A percentile compares a stretch with the other conserved stretches of the same genome.
Evolutionary conservation across 2,329 filamentous ascomycete genomes (phyloP).

Genomic region (Aspergillus sp.): DNA sequence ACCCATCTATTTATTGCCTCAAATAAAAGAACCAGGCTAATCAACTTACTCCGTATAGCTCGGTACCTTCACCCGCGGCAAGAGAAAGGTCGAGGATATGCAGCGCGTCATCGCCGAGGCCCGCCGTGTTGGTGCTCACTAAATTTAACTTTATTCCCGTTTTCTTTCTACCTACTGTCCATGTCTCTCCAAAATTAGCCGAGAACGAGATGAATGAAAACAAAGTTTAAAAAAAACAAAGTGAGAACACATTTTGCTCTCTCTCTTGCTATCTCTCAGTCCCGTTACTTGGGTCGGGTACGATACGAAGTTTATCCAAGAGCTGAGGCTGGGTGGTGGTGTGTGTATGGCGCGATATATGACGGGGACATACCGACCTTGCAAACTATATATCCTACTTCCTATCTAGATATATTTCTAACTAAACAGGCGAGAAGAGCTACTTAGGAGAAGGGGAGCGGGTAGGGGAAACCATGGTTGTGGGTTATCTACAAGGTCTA

Average conservation of each 20-base stretch:
- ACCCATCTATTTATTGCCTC: not conserved
- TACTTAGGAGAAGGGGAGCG: not conserved
- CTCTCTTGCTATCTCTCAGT: not conserved
- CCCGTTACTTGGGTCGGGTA: not conserved
- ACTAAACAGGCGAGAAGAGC: not conserved
- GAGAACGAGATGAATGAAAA: constrained; percentile 28
- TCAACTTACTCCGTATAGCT: constrained; percentile 57
- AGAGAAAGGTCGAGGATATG: constrained; percentile 99
- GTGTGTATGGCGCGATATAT: not conserved
- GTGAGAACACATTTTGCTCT: constrained; percentile 3
- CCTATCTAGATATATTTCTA: not conserved
- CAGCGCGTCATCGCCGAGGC: constrained; percentile 96
- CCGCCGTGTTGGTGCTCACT: constrained; percentile 70
- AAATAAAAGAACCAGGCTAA: constrained; percentile 16
- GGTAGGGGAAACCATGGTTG: not conserved
- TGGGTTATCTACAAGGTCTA: constrained; percentile 15
- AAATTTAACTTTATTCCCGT: constrained; percentile 39
- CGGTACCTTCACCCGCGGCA: constrained; percentile 97
- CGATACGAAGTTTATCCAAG: too few relatives aligned
- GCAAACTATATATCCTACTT: not conserved
- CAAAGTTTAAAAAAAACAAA: constrained; percentile 17
- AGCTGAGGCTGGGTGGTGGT: too few relatives aligned
- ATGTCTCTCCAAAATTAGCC: constrained; percentile 20
- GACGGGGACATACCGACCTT: not conserved
- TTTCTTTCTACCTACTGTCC: constrained; percentile 15